Conservation (phyloP, 2,329 filamentous ascomycete species). For the Cytospora leucostoma region DNA sequence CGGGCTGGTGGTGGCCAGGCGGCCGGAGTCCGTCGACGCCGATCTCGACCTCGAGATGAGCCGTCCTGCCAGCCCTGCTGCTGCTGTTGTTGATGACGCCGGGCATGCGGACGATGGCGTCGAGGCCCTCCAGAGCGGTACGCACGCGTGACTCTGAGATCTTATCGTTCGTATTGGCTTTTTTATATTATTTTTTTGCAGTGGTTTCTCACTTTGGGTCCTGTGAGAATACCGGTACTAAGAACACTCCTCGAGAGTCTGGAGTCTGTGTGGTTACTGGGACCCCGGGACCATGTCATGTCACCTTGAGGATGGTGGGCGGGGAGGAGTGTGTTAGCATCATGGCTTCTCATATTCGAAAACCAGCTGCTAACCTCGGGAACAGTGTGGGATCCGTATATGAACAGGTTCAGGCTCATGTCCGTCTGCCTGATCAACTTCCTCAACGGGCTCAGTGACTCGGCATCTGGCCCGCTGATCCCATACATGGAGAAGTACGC, state of each 20-base stretch:
- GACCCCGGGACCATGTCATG: neutral
- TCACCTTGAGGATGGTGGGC: no score
- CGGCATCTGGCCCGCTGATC: constrained; percentile 74
- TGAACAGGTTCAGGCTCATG: constrained; percentile 70
- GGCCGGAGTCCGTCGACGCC: neutral
- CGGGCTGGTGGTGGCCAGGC: no score
- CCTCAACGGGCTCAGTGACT: constrained; percentile 72
- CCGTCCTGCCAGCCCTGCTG: constrained; percentile 48
- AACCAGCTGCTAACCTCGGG: neutral
- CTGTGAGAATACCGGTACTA: neutral
- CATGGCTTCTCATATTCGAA: neutral
- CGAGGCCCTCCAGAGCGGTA: constrained; percentile 51
- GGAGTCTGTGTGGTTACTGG: neutral
- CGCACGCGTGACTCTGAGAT: neutral
- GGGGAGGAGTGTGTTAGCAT: no score
- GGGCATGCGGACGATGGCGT: constrained; percentile 38
- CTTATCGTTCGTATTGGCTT: neutral
- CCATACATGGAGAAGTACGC: constrained; percentile 72
- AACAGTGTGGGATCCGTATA: constrained; percentile 57
- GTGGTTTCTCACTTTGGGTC: neutral
- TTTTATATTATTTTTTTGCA: neutral
- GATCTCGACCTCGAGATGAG: constrained; percentile 60
- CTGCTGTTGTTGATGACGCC: constrained; percentile 18
- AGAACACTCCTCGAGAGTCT: neutral
- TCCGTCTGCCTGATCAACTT: constrained; percentile 67